Evolutionary conservation across 1,284 basidiomycete genomes (phyloP).

Genomic region (Testicularia cyperi): DNA sequence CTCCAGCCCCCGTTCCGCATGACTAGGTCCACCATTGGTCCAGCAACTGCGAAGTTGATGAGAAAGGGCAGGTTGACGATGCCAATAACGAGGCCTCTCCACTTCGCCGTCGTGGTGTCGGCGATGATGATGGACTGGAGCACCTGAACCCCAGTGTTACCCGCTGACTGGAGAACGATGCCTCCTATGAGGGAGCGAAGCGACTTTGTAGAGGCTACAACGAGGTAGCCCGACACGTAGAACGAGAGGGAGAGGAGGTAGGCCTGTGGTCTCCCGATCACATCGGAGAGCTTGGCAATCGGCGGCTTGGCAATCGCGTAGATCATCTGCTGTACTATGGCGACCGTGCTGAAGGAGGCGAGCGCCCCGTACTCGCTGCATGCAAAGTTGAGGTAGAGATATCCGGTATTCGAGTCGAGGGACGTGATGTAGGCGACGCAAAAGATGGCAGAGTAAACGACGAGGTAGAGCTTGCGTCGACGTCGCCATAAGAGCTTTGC

Average conservation of each 20-base stretch:
- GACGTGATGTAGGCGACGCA: slow-evolving; percentile 69
- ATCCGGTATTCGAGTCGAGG: slow-evolving; percentile 66
- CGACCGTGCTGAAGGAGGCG: slow-evolving; percentile 61
- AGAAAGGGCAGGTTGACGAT: slow-evolving; percentile 69
- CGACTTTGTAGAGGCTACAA: slow-evolving; percentile 70
- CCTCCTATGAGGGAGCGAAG: slow-evolving; percentile 67
- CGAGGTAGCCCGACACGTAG: slow-evolving; percentile 66
- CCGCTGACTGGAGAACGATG: slow-evolving; percentile 63
- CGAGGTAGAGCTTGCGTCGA: slow-evolving; percentile 28
- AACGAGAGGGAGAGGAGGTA: slow-evolving; percentile 66
- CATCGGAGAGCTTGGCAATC: slow-evolving; percentile 76
- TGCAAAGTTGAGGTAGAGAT: slow-evolving; percentile 61
- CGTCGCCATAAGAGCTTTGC: slow-evolving; percentile 20
- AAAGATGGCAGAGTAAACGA: slow-evolving; percentile 63
- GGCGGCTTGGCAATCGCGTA: slow-evolving; percentile 74
- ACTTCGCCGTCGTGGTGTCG: slow-evolving; percentile 76
- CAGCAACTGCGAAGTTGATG: slow-evolving; percentile 65
- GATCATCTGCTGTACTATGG: slow-evolving; percentile 60
- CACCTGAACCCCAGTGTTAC: slow-evolving; percentile 61
- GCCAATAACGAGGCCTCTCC: slow-evolving; percentile 72
- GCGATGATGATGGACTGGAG: slow-evolving; percentile 65
- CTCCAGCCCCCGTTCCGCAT: slow-evolving; percentile 67
- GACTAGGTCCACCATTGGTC: slow-evolving; percentile 70
- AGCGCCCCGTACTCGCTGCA: slow-evolving; percentile 57
- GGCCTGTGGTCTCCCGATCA: slow-evolving; percentile 65